A percentile compares a stretch with the other conserved stretches of the same genome.
Evolutionary conservation across 805 yeast species (phyloP).

Genomic region (Diddensiella santjacobensis): DNA sequence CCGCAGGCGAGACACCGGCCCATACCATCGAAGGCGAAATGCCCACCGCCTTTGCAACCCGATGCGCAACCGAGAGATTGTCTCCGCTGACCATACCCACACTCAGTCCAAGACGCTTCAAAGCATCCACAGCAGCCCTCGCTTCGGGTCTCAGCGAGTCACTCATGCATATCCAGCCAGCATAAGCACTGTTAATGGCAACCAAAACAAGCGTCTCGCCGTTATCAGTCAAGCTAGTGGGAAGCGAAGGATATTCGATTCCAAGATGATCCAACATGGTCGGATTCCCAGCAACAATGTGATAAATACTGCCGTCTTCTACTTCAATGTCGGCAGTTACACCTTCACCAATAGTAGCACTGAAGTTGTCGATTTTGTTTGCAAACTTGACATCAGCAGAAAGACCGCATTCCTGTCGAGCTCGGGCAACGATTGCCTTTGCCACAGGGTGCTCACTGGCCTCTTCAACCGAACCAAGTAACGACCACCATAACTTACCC

Average conservation of each 20-base stretch:
- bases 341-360: conserved; percentile 34
- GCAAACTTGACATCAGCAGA: conserved; percentile 14
- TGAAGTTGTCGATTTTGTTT: conserved; percentile 22
- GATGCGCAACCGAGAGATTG: conserved; percentile 53
- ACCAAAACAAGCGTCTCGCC: conserved; percentile 53
- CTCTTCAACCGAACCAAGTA: conserved; percentile 57
- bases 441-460: conserved; percentile 89
- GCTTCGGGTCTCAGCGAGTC: conserved; percentile 72
- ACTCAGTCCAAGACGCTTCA: conserved; percentile 49
- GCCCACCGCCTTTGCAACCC: conserved; percentile 64
- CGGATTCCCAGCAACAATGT: conserved; percentile 53
- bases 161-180: conserved; percentile 63
- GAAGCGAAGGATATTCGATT: background rate
- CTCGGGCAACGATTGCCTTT: conserved; percentile 52
- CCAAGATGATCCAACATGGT: conserved; percentile 10
- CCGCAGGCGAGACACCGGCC: conserved; percentile 72
- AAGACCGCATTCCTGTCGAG: conserved; percentile 23
- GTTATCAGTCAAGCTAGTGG: conserved; percentile 22
- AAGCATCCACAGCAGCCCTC: conserved; percentile 50
- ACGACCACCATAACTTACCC: conserved; percentile 45
- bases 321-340: conserved; percentile 28
- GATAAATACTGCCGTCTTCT: conserved; percentile 19
- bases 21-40: conserved; percentile 61
- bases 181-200: conserved; percentile 50
- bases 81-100: conserved; percentile 94